phyloP scores from a whole-genome alignment of 164 flowering plant genomes.

The Macadamia integrifolia region DNA sequence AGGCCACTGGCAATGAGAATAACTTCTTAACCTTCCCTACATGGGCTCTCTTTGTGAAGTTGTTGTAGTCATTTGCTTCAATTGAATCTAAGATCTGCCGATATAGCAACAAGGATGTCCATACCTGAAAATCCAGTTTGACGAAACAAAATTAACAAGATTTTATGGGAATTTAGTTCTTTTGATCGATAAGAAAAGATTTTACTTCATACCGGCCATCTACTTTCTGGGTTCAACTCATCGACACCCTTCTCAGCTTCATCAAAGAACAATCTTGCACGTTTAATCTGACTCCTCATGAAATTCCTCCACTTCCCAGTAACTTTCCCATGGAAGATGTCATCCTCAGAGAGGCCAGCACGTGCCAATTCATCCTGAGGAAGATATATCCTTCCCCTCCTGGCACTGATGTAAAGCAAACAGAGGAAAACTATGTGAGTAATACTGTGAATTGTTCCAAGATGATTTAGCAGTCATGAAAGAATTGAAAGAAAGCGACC shows the following conservation, averaged over 20 bases:
- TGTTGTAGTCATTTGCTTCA: conserved; percentile 35
- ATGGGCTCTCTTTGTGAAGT: conserved; percentile 36
- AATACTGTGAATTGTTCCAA: neutral
- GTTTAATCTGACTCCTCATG: conserved; percentile 33
- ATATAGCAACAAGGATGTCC: conserved; percentile 33
- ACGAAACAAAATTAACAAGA: neutral
- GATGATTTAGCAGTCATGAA: neutral
- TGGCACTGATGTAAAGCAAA: conserved; percentile 19
- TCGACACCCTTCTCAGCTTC: conserved; percentile 43
- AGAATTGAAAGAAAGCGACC: too few species aligned
- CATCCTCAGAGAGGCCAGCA: conserved; percentile 31
- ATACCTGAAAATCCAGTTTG: conserved; percentile 8
- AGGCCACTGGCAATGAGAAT: conserved; percentile 33
- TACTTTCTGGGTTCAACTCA: conserved; percentile 35
- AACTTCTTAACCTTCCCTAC: conserved; percentile 36
- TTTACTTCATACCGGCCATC: conserved; percentile 36
- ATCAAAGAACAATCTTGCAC: conserved; percentile 12
- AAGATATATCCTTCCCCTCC: conserved; percentile 35
- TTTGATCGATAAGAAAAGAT: neutral
- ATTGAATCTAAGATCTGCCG: conserved; percentile 30
- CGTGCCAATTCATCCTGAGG: conserved; percentile 34
- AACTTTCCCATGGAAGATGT: conserved; percentile 28
- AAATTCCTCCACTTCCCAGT: conserved; percentile 37
- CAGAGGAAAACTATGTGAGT: neutral
- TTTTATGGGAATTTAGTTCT: neutral